Percentiles rank a stretch among this genome's conserved stretches.
These are phyloP conservation scores for Colletotrichum cereale DNA, from an alignment of 2,329 filamentous ascomycete genomes.

Conservation along the genomic window DNA sequence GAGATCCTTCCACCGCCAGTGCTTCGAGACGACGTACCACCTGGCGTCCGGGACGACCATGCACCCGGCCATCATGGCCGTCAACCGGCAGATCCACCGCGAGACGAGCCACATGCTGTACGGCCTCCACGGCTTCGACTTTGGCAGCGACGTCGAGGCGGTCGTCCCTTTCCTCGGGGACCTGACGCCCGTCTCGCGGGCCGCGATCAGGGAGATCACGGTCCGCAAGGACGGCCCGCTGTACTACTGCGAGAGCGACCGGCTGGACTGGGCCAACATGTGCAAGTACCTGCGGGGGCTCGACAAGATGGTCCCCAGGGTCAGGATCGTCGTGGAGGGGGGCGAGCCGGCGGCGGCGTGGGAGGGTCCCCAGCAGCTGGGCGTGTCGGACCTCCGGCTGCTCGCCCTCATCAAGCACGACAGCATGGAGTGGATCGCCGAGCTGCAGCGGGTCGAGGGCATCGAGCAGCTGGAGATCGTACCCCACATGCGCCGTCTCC, in stretches of 20 bases:
- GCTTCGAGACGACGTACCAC: constrained; percentile 67
- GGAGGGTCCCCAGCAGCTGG: constrained; percentile 61
- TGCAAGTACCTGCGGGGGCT: constrained; percentile 58
- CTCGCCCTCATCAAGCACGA: constrained; percentile 60
- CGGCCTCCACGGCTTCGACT: constrained; percentile 67
- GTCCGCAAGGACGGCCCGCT: constrained; percentile 68
- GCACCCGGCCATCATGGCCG: constrained; percentile 60
- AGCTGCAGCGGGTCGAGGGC: constrained; percentile 63
- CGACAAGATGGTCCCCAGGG: constrained; percentile 54
- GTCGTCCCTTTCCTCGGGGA: constrained; percentile 71
- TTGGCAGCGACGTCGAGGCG: constrained; percentile 70
- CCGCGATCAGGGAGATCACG: constrained; percentile 61
- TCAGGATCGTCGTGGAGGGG: constrained; percentile 67
- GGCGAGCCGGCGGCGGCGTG: constrained; percentile 65
- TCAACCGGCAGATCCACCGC: constrained; percentile 61
- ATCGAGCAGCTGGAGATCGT: constrained; percentile 64
- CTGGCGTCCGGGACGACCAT: constrained; percentile 57
- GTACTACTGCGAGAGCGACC: constrained; percentile 63
- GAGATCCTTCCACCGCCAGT: constrained; percentile 54
- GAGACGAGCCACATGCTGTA: constrained; percentile 71
- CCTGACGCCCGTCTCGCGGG: constrained; percentile 62
- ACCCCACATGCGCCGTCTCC: constrained; percentile 66
- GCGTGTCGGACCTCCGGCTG: constrained; percentile 60
- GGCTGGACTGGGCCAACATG: constrained; percentile 61
- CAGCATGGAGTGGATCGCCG: constrained; percentile 68